Percentiles rank a stretch among this genome's conserved stretches.
Evolutionary conservation across 1,284 basidiomycete genomes (phyloP).

Genomic region (Malassezia slooffiae): DNA sequence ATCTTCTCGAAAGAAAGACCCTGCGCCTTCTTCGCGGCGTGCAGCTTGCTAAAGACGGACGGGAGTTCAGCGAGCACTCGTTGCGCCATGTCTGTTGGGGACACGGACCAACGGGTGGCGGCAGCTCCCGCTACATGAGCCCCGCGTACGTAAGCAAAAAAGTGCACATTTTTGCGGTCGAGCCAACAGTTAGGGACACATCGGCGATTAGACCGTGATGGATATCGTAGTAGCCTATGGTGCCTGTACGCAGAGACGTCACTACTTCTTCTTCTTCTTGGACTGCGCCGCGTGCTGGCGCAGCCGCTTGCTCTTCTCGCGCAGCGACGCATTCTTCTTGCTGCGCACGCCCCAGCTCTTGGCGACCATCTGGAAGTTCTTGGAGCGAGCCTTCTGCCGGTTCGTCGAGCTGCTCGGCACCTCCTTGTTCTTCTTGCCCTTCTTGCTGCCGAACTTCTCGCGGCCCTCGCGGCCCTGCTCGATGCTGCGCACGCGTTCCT

Average conservation of each 20-base stretch:
- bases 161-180: no score
- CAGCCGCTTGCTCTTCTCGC: slow-evolving; percentile 36
- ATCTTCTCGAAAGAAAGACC: slow-evolving; percentile 30
- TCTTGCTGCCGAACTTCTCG: slow-evolving; percentile 68
- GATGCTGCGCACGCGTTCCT: slow-evolving; percentile 83
- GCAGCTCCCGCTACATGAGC: no score
- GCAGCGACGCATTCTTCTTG: slow-evolving; percentile 40
- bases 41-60: no score
- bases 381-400: slow-evolving; percentile 34
- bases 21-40: slow-evolving; percentile 24
- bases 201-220: neutral
- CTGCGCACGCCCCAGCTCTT: slow-evolving; percentile 36
- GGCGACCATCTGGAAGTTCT: slow-evolving; percentile 43
- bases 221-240: neutral
- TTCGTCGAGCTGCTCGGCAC: slow-evolving; percentile 35
- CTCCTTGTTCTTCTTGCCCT: slow-evolving; percentile 46
- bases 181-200: no score
- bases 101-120: no score
- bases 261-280: slow-evolving; percentile 32
- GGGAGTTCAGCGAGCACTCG: no score
- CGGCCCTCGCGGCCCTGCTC: slow-evolving; percentile 86
- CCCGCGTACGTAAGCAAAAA: no score
- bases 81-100: no score
- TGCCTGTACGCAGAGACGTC: neutral
- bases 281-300: slow-evolving; percentile 37